phyloP scores from a whole-genome alignment of 306 rosid species.

The Gleditsia sinensis region DNA sequence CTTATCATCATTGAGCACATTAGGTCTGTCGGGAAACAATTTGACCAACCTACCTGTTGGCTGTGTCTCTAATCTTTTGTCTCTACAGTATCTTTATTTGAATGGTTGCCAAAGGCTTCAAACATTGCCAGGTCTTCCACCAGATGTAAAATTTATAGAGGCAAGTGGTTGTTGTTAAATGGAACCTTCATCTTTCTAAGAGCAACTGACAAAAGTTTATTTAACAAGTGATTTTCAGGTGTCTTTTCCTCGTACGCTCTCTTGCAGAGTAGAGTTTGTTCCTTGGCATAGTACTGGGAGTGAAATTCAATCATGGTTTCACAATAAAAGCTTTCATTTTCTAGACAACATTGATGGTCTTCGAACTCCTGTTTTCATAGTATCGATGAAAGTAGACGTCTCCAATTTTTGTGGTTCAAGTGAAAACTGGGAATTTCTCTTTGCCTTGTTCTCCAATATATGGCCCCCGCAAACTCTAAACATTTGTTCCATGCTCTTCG shows the following conservation, averaged over 20 bases:
- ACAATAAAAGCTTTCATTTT: background rate
- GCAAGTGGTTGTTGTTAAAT: slow-evolving; percentile 34
- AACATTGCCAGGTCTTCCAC: slow-evolving; percentile 31
- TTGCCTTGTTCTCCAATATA: background rate
- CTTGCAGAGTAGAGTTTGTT: no score
- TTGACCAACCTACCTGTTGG: background rate
- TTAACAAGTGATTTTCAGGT: slow-evolving; percentile 29
- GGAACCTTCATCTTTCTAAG: slow-evolving; percentile 24
- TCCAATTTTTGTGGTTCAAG: background rate
- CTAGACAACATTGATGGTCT: no score
- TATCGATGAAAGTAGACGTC: background rate
- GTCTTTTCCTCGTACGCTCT: no score
- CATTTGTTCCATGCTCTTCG: background rate
- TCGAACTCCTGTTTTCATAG: no score
- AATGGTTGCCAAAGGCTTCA: slow-evolving; percentile 32
- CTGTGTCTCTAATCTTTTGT: slow-evolving; percentile 29
- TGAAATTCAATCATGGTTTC: slow-evolving; percentile 44
- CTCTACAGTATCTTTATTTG: slow-evolving; percentile 14
- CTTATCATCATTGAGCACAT: background rate
- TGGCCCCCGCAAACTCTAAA: background rate
- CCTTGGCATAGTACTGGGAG: background rate
- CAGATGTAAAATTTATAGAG: no score
- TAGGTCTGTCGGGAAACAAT: background rate
- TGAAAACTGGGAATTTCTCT: background rate
- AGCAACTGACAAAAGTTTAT: slow-evolving; percentile 1